A percentile compares a stretch with the other conserved stretches of the same genome.
These are phyloP conservation scores for Sordariomycetes sp. DNA, from an alignment of 2,329 filamentous ascomycete genomes.

Conservation along the genomic window DNA sequence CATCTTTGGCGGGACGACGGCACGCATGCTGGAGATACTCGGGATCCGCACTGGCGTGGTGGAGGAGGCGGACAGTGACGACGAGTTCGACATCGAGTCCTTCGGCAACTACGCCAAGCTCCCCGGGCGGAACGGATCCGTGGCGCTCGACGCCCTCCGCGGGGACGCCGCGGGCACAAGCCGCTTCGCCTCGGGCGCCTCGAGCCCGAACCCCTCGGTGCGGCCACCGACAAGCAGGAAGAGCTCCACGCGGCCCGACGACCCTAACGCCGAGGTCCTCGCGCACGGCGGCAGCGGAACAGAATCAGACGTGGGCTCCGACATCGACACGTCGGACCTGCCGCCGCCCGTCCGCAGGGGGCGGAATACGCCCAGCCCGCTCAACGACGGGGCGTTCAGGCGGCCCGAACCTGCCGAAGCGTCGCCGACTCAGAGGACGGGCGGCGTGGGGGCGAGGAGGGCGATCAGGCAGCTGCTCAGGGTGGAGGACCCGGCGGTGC, in stretches of 20 bases:
- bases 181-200: constrained; percentile 39
- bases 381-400: constrained; percentile 5
- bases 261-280: constrained; percentile 47
- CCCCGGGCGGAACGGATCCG: constrained; percentile 36
- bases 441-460: constrained; percentile 49
- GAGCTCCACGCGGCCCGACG: constrained; percentile 34
- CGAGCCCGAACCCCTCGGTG: constrained; percentile 19
- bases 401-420: background rate
- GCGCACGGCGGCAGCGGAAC: constrained; percentile 32
- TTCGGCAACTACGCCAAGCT: constrained; percentile 29
- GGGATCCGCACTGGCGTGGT: constrained; percentile 95
- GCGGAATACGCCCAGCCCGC: constrained; percentile 9
- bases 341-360: constrained; percentile 42
- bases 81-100: constrained; percentile 93
- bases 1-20: constrained; percentile 95
- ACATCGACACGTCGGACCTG: constrained; percentile 57
- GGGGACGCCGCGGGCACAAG: constrained; percentile 15
- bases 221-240: constrained; percentile 42
- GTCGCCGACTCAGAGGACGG: background rate
- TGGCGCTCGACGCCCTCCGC: constrained; percentile 31
- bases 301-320: constrained; percentile 51
- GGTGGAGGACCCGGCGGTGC: constrained; percentile 76
- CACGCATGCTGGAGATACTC: constrained; percentile 93
- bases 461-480: constrained; percentile 75
- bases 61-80: constrained; percentile 93